A percentile compares a stretch with the other conserved stretches of the same genome.
Conservation (phyloP, 345 rosid species). For the Aethionema arabicum region DNA sequence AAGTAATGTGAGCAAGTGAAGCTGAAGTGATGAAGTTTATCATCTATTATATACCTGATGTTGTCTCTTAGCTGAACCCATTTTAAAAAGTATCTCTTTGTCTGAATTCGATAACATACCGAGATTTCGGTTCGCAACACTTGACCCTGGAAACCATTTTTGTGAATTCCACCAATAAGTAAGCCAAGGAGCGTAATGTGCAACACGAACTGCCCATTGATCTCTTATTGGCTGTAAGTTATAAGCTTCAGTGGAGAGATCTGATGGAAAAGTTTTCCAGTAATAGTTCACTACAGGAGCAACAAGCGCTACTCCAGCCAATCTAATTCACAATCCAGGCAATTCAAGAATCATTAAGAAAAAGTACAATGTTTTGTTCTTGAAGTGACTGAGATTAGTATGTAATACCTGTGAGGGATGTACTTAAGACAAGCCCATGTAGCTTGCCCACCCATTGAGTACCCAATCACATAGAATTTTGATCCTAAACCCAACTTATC, state of each 20-base stretch:
- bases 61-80: constrained; percentile 13
- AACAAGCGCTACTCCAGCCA: constrained; percentile 55
- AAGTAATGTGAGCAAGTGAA: not conserved
- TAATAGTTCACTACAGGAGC: constrained; percentile 61
- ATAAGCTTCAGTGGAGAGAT: constrained; percentile 50
- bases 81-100: constrained; percentile 38
- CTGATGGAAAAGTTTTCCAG: constrained; percentile 56
- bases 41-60: constrained; percentile 24
- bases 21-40: constrained; percentile 16
- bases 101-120: constrained; percentile 44
- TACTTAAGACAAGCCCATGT: constrained; percentile 64
- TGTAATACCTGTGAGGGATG: constrained; percentile 61
- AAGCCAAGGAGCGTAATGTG: constrained; percentile 65
- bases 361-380: not conserved
- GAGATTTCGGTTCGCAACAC: constrained; percentile 34
- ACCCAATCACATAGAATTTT: constrained; percentile 52
- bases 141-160: constrained; percentile 48
- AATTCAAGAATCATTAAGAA: not conserved
- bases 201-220: constrained; percentile 61
- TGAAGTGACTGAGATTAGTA: not conserved
- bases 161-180: constrained; percentile 74
- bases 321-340: constrained; percentile 32
- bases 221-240: constrained; percentile 40
- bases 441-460: constrained; percentile 59
- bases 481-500: constrained; percentile 61